A percentile compares a stretch with the other conserved stretches of the same genome.
Conservation (phyloP, 202 grass and related monocot species). For the Digitaria exilis region DNA sequence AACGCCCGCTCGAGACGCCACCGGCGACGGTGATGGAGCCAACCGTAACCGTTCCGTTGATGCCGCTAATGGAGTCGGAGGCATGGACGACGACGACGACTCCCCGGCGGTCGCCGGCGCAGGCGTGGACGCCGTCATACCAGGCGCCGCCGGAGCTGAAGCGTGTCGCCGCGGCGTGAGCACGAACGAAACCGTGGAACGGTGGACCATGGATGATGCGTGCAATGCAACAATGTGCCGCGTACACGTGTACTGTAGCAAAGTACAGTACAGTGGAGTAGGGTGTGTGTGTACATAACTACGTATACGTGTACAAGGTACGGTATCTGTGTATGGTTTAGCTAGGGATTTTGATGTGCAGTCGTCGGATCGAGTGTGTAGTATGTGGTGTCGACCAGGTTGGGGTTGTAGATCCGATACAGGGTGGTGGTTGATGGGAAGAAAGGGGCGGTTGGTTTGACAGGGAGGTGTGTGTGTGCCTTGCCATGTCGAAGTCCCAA, state of each 20-base stretch:
- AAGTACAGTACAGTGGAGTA: background rate
- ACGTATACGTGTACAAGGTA: slow-evolving; percentile 3
- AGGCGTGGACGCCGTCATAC: too few relatives aligned
- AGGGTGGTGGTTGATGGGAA: slow-evolving; percentile 8
- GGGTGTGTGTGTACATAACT: slow-evolving; percentile 1
- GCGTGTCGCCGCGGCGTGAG: slow-evolving; percentile 42
- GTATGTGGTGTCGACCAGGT: background rate
- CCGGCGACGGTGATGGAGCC: background rate
- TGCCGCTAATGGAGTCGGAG: background rate
- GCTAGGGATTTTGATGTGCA: slow-evolving; percentile 8
- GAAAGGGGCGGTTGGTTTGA: slow-evolving; percentile 30
- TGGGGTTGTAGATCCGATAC: slow-evolving; percentile 16
- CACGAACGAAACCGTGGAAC: background rate
- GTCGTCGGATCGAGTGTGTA: background rate
- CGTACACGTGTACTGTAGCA: slow-evolving; percentile 5
- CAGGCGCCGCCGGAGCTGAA: slow-evolving; percentile 16
- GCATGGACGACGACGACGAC: background rate
- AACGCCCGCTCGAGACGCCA: background rate
- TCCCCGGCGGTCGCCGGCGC: background rate
- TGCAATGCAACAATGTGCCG: slow-evolving; percentile 29
- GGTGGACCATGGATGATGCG: background rate
- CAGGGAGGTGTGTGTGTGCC: background rate
- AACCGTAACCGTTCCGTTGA: background rate
- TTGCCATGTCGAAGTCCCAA: background rate
- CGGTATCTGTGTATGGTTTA: background rate